Percentiles rank a stretch among this genome's conserved stretches.
These are phyloP conservation scores for Knoxia roxburghii DNA, from an alignment of 257 asterid genomes.

Conservation along the genomic window DNA sequence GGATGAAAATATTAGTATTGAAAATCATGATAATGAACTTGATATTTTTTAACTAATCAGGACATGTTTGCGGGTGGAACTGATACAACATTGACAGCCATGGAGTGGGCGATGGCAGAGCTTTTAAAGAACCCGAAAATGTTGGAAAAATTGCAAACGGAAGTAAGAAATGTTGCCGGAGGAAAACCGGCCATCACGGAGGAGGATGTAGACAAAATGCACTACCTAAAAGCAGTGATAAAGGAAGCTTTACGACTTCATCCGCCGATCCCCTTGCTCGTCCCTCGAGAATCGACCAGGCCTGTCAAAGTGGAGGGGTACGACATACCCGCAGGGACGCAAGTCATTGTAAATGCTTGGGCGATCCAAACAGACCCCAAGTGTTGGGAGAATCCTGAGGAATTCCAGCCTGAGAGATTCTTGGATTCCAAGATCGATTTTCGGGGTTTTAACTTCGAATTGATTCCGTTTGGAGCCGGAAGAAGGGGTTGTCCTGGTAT, in stretches of 20 bases:
- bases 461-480: conserved; percentile 56
- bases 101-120: conserved; percentile 47
- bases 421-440: conserved; percentile 24
- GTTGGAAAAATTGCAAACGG: conserved; percentile 25
- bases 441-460: conserved; percentile 38
- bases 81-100: conserved; percentile 26
- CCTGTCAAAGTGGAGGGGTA: conserved; percentile 34
- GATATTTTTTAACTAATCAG: conserved; percentile 14
- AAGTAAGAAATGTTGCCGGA: conserved; percentile 23
- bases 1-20: too few species aligned
- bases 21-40: too few species aligned
- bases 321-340: conserved; percentile 28
- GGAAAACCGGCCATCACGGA: conserved; percentile 23
- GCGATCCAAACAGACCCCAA: conserved; percentile 40
- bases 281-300: conserved; percentile 40
- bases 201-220: conserved; percentile 36
- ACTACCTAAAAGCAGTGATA: conserved; percentile 39
- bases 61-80: conserved; percentile 52
- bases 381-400: conserved; percentile 41
- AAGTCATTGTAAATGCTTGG: conserved; percentile 43
- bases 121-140: conserved; percentile 35
- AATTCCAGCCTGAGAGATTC: conserved; percentile 51
- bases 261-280: conserved; percentile 34
- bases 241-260: conserved; percentile 43
- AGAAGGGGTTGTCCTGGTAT: conserved; percentile 54